These are phyloP conservation scores for Fusarium sp. DNA, from an alignment of 2,329 filamentous ascomycete genomes.

Conservation along the genomic window DNA sequence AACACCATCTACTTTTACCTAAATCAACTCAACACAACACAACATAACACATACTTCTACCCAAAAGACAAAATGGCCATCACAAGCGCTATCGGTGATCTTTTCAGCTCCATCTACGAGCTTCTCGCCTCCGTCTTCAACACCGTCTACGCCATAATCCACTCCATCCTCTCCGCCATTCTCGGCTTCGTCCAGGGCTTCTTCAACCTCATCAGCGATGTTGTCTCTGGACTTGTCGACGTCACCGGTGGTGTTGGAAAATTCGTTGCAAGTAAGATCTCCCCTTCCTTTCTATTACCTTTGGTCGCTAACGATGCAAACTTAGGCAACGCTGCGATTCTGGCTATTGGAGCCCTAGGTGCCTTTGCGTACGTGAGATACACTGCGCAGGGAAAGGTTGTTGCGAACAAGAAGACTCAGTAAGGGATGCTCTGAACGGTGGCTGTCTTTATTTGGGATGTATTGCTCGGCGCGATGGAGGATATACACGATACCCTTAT, in stretches of 20 bases:
- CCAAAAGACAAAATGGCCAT: constrained; percentile 48
- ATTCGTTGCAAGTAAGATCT: constrained; percentile 51
- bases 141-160: constrained; percentile 49
- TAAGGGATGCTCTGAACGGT: constrained; percentile 15
- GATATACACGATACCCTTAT: constrained; percentile 28
- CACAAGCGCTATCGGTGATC: constrained; percentile 50
- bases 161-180: constrained; percentile 48
- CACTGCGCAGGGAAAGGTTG: constrained; percentile 45
- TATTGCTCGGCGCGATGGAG: background rate
- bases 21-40: background rate
- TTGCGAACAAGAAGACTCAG: constrained; percentile 48
- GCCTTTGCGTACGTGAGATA: constrained; percentile 51
- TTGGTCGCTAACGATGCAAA: background rate
- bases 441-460: background rate
- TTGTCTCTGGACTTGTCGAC: constrained; percentile 51
- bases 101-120: constrained; percentile 56
- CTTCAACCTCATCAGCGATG: constrained; percentile 50
- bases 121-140: constrained; percentile 53
- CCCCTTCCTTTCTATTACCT: background rate
- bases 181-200: constrained; percentile 52
- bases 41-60: background rate
- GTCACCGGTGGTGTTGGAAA: constrained; percentile 54
- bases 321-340: constrained; percentile 51
- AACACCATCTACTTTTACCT: background rate
- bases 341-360: constrained; percentile 48